Base-by-base conservation (phyloP, 192 early-diverging fungal species). In the Coemansia sp. region DNA sequence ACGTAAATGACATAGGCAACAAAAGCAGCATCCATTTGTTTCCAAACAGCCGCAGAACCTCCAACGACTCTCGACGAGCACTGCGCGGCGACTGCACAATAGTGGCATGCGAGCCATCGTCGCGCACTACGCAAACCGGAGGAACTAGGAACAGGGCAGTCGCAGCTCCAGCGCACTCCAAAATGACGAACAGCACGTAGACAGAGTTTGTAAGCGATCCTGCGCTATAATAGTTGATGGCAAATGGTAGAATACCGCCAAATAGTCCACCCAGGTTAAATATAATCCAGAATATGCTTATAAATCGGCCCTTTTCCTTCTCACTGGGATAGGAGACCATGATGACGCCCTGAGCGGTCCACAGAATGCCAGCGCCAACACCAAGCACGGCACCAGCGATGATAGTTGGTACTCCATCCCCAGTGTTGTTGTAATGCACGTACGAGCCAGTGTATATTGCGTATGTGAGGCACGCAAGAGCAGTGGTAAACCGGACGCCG, bases 271-370 rank as follows among this genome's bases (percentile, higher is more conserved):
- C 94, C 63, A 88, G 72, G 40, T 84, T 84, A 84, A 93, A 95
- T 23, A 93, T 87, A 60, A 89, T 86, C 92, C 92, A 94, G 84
- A 95, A 95, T 50, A 90, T 87, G 47, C 87, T 86, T 44, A 95
- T 92, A 73, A 81, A 92, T 64, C 87, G 89, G 44, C 92, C 92
- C 86, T 94, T 94, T 66, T 91, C 84, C 10, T 80, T 60, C 69
- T 94, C 94, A 17, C 73, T 74, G 11, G 94, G 93, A 74, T 95
- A 94, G 33, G 92, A 89, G 61, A 93, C 86, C 88, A 93, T 91
- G 58, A 95, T 88, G 65, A 89, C 88, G 37, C 92, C 88, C 75
- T 92, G 90, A 10, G 90, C 88, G 3, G 91, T 87, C 82, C 82
- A 84, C 37, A 84, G 62, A 69, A 95, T 84, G 57, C 91, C 92